Base-by-base conservation (phyloP, 352 stramenopile species). In the Phytophthora brassicae region DNA sequence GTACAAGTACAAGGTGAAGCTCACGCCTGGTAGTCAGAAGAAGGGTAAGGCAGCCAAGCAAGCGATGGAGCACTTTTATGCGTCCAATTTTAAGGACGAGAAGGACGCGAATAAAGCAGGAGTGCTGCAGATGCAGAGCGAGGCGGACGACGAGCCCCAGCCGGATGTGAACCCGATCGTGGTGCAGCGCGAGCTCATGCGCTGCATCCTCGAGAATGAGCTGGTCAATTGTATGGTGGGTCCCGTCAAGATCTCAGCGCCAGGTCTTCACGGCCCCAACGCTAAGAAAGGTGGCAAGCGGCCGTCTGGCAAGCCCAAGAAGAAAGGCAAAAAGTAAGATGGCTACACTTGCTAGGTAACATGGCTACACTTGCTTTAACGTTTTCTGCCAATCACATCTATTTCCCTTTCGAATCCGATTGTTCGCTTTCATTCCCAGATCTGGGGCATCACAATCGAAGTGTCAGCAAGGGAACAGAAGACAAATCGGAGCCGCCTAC, bases 1-100 rank as follows among this genome's bases (percentile, higher is more conserved):
- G 64, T 97, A 88, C 72, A 97, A 96, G 64, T 97, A 97, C 77
- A 93, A 94, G 68, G 86, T 97, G 33, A 98, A 98, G 74, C 68
- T 98, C 17, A 89, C 84, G 0, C 92, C 92, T 0, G 92, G 92
- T 11, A 80, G 65, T 41, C 74, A 90, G 56, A 97, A 97, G 81
- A 96, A 96, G 65, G 92, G 92, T 61, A 97, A 97, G 66, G 88
- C 89, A 1, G 84, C 77, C 16, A 95, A 96, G 72, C 74, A 91
- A 58, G 83, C 81, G 9, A 82, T 97, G 64, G 90, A 97, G 44
- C 78, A 92, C 42, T 94, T 95, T 41, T 78, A 92, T 24, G 54
- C 74, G 19, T 86, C 72, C 6, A 91, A 86, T 47, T 62, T 92
- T 6, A 85, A 86, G 31, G 72, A 88, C 17, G 85, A 94, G 44